Percentiles rank a stretch among this genome's conserved stretches.
phyloP scores from a whole-genome alignment of 257 asterid species.

The Oldenlandia corymbosa region DNA sequence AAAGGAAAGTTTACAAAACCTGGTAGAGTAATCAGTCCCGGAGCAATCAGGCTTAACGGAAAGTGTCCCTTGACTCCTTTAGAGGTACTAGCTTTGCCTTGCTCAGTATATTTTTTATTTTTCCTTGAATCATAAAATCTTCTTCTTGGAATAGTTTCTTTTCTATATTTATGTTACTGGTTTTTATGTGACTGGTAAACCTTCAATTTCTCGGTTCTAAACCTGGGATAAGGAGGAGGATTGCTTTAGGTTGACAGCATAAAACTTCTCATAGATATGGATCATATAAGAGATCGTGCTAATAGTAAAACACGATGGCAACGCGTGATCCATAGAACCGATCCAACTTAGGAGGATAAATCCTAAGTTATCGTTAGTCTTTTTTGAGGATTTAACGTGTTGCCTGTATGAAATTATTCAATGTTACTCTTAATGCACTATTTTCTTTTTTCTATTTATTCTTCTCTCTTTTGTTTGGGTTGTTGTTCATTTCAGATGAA shows the following conservation, averaged over 20 bases:
- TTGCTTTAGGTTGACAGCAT: no score
- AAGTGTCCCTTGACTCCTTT: conserved; percentile 93
- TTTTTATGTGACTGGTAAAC: not conserved
- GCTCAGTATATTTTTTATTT: not conserved
- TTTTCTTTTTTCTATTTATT: not conserved
- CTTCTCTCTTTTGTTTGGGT: no score
- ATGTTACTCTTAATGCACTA: not conserved
- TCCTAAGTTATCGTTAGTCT: no score
- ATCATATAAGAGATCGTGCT: no score
- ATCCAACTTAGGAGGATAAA: no score
- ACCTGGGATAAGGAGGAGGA: no score
- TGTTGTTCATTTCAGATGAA: no score
- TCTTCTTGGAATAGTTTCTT: conserved; percentile 2
- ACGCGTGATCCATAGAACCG: no score
- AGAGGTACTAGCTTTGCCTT: conserved; percentile 52
- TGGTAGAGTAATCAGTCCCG: conserved; percentile 87
- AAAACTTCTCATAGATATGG: no score
- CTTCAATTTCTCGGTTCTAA: not conserved
- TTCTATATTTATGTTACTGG: not conserved
- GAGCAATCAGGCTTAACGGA: conserved; percentile 81
- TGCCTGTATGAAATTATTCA: no score
- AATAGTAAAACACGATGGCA: no score
- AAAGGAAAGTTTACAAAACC: conserved; percentile 91
- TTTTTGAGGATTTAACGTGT: no score
- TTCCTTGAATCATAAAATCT: not conserved